Evolutionary conservation across 2,329 filamentous ascomycete species (phyloP), one percentile per base, ranked within the genome.

Genomic region (Harringtonia lauricola): DNA sequence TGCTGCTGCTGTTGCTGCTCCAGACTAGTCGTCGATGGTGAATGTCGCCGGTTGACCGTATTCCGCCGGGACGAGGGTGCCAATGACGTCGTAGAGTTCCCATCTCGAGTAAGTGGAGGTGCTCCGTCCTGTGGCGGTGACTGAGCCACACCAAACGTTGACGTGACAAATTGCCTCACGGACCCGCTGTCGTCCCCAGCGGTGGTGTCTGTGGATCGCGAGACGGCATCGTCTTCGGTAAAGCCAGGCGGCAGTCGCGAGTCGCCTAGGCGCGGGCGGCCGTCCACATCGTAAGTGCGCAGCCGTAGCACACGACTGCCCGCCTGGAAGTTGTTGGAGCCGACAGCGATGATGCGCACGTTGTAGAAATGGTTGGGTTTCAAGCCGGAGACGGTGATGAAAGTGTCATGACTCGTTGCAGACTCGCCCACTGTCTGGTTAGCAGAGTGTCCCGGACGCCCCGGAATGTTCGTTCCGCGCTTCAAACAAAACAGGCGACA

Each of bases 351-450:
- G 43, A 96, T 86, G 47, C 90, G 83, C 24, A 98, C 81, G 51
- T 94, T 94, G 64, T 96, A 96, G 56, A 89, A 94, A 55, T 86
- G 85, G 51, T 83, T 81, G 1, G 92, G 88, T 54, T 83, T 81
- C 8, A 98, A 71, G 33, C 89, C 87, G 28, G 84, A 88, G 44
- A 98, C 88, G 37, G 86, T 89, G 42, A 95, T 88, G n/a, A 87
- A 85, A 1, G 83, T 87, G 59, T 94, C 87, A 52, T 79, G 75
- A 54, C 80, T 79, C 50, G 78, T 59, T n/a, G 59, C 81, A 36
- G 89, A 86, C 57, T 95, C 86, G 54, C 89, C 92, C 51, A 95
- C 85, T 87, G 36, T 33, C 24, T 6, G 28, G 26, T 44, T 41
- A 39, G 21, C 15, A 19, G 17, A 18, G 18, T 17, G 18, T 3